These are phyloP conservation scores for Lepiota venenata DNA, from an alignment of 768 basidiomycete species.

Conservation along the genomic window DNA sequence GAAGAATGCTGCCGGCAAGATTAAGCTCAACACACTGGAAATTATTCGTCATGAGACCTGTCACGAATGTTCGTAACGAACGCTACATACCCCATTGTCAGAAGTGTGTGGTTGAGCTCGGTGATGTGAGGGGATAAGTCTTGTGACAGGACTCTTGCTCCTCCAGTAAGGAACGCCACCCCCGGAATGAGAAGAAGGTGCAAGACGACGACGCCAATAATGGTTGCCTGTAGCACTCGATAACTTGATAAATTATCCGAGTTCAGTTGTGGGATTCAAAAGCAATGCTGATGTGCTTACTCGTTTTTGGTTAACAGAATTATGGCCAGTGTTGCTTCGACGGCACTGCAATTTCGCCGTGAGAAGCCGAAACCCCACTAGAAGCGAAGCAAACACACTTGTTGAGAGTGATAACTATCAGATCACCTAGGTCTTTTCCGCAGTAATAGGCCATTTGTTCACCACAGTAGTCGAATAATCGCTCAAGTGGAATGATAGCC, in stretches of 20 bases:
- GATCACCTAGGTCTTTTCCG: constrained; percentile 62
- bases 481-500: constrained; percentile 62
- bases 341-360: constrained; percentile 37
- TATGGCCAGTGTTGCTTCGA: constrained; percentile 71
- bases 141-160: constrained; percentile 64
- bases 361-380: constrained; percentile 1
- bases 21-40: constrained; percentile 54
- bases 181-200: constrained; percentile 73
- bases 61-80: neutral
- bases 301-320: constrained; percentile 69
- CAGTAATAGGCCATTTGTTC: constrained; percentile 54
- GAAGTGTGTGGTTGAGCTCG: constrained; percentile 65
- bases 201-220: constrained; percentile 70
- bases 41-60: neutral
- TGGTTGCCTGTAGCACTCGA: constrained; percentile 63
- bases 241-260: constrained; percentile 32
- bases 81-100: constrained; percentile 61
- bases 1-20: constrained; percentile 69
- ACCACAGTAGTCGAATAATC: constrained; percentile 63
- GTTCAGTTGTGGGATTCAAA: neutral
- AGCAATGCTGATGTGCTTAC: constrained; percentile 35
- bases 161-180: constrained; percentile 66
- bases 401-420: constrained; percentile 61
- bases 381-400: constrained; percentile 42
- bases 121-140: constrained; percentile 63